These are phyloP conservation scores for Bacidia gigantensis DNA, from an alignment of 495 filamentous ascomycete genomes.

Conservation along the genomic window DNA sequence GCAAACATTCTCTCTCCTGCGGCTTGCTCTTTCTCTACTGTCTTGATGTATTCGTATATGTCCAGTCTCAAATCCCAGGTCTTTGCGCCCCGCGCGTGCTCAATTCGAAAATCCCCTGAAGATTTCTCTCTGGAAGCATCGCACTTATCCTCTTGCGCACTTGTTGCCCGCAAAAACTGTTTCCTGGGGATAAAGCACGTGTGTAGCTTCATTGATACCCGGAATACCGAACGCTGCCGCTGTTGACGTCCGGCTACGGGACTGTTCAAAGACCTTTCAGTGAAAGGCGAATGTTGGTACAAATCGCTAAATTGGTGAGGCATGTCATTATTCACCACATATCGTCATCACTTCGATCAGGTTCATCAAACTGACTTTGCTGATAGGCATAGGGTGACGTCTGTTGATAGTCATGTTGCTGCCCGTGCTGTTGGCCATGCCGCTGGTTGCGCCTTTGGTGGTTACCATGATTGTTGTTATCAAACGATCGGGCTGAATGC, in stretches of 20 bases:
- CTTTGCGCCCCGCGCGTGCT: neutral
- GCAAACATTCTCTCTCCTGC: neutral
- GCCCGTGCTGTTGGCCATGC: conserved; percentile 4
- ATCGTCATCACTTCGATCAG: conserved; percentile 36
- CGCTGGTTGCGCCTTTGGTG: conserved; percentile 21
- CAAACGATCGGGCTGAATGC: conserved; percentile 25
- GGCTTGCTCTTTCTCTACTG: neutral
- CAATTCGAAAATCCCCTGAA: no score
- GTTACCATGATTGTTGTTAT: conserved; percentile 34
- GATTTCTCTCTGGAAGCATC: no score
- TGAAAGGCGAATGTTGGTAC: neutral
- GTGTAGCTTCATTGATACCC: no score
- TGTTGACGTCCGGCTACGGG: no score
- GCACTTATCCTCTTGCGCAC: no score
- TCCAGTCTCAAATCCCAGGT: neutral
- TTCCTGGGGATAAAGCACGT: no score
- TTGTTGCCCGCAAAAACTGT: no score
- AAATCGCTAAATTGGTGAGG: neutral
- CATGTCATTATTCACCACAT: conserved; percentile 34
- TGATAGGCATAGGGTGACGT: conserved; percentile 25
- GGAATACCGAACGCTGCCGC: no score
- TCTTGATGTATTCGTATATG: neutral
- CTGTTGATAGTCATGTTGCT: conserved; percentile 9
- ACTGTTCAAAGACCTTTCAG: no score
- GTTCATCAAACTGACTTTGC: conserved; percentile 37